phyloP scores from a whole-genome alignment of 148 eudicot genomes.

The Nepenthes mirabilis region DNA sequence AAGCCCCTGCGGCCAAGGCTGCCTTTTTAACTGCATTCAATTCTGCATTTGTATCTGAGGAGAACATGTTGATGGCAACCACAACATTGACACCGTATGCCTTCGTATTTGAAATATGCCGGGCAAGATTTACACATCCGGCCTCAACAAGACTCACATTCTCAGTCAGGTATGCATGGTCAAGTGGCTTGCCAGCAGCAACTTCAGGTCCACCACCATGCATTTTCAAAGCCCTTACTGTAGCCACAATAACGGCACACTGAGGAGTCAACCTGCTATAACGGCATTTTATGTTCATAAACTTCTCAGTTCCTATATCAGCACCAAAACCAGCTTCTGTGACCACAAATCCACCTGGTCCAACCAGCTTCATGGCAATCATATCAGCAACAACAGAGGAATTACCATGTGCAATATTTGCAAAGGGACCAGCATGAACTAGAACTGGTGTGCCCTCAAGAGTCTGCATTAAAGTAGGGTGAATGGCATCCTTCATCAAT shows the following conservation, averaged over 20 bases:
- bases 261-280: slow-evolving; percentile 94
- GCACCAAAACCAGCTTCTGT: slow-evolving; percentile 99
- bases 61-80: slow-evolving; percentile 86
- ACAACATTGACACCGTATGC: slow-evolving; percentile 94
- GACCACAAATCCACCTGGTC: slow-evolving; percentile 92
- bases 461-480: slow-evolving; percentile 98
- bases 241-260: slow-evolving; percentile 91
- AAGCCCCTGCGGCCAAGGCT: slow-evolving; percentile 83
- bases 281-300: slow-evolving; percentile 98
- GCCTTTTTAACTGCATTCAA: slow-evolving; percentile 69
- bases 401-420: slow-evolving; percentile 97
- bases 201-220: slow-evolving; percentile 99
- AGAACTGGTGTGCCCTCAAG: slow-evolving; percentile 98
- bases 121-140: slow-evolving; percentile 86
- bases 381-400: slow-evolving; percentile 95
- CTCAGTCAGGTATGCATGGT: slow-evolving; percentile 75
- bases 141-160: slow-evolving; percentile 89
- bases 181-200: slow-evolving; percentile 89
- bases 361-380: slow-evolving; percentile 89
- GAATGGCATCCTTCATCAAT: slow-evolving; percentile 94
- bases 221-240: slow-evolving; percentile 95
- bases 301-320: slow-evolving; percentile 97
- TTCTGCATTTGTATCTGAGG: slow-evolving; percentile 85
- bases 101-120: slow-evolving; percentile 80
- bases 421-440: slow-evolving; percentile 98